Conservation (phyloP, 2,329 filamentous ascomycete genomes). For the Penicillium sp. region DNA sequence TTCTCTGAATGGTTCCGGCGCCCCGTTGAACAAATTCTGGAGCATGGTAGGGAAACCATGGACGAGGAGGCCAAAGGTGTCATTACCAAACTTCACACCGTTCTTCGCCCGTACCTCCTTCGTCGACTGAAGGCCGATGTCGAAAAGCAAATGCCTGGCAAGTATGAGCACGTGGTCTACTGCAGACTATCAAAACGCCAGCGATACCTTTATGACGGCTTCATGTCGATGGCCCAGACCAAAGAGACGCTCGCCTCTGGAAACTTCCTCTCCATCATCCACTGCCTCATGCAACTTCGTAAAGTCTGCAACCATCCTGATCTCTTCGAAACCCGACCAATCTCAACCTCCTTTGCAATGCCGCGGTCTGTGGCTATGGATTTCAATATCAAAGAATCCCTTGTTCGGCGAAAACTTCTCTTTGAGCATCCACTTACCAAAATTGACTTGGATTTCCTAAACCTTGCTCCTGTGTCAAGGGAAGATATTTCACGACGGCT, state of each 20-base stretch:
- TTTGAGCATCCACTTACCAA: constrained; percentile 60
- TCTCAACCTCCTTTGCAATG: constrained; percentile 97
- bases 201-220: constrained; percentile 92
- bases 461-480: constrained; percentile 70
- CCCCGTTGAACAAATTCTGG: constrained; percentile 91
- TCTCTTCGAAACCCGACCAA: constrained; percentile 90
- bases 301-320: constrained; percentile 99
- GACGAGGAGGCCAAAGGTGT: constrained; percentile 91
- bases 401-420: constrained; percentile 67
- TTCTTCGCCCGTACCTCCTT: constrained; percentile 86
- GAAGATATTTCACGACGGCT: constrained; percentile 62
- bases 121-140: constrained; percentile 92
- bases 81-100: constrained; percentile 89
- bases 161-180: constrained; percentile 95
- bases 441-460: constrained; percentile 74
- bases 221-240: constrained; percentile 86
- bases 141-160: constrained; percentile 97
- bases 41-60: constrained; percentile 89
- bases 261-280: constrained; percentile 97
- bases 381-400: constrained; percentile 69
- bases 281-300: constrained; percentile 93
- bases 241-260: constrained; percentile 84
- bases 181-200: constrained; percentile 94
- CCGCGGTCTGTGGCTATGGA: constrained; percentile 70
- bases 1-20: constrained; percentile 96